A percentile compares a stretch with the other conserved stretches of the same genome.
phyloP scores from a whole-genome alignment of 2,329 filamentous ascomycete species.

The Hymenoscyphus albidus region DNA sequence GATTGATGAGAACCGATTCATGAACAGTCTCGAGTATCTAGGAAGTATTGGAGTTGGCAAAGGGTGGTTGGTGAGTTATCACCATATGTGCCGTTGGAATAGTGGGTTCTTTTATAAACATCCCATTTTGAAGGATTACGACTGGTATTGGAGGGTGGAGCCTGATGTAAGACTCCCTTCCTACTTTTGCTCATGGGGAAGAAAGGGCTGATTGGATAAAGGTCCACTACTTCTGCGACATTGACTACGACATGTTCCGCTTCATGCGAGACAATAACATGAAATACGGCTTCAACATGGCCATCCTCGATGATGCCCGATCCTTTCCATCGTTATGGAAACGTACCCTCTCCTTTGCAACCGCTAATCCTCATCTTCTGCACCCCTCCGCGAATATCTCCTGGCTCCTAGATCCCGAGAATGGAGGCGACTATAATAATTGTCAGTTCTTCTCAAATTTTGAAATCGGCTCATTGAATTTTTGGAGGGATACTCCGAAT shows the following conservation, averaged over 20 bases:
- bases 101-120: conserved; percentile 79
- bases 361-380: conserved; percentile 81
- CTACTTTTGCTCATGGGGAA: conserved; percentile 2
- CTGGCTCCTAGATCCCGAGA: conserved; percentile 78
- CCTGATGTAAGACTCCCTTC: conserved; percentile 47
- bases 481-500: conserved; percentile 83
- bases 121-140: conserved; percentile 58
- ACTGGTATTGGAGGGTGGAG: conserved; percentile 60
- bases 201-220: conserved; percentile 26
- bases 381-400: conserved; percentile 74
- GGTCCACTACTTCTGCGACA: conserved; percentile 53
- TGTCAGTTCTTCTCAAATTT: conserved; percentile 99
- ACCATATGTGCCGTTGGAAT: conserved; percentile 98
- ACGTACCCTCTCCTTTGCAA: conserved; percentile 85
- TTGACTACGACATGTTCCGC: conserved; percentile 82
- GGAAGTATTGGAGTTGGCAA: conserved; percentile 92
- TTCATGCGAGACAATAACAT: conserved; percentile 83
- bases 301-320: conserved; percentile 90
- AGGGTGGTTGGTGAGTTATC: conserved; percentile 90
- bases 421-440: conserved; percentile 85
- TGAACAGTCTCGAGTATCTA: conserved; percentile 88
- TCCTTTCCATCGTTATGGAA: conserved; percentile 93
- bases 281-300: conserved; percentile 75
- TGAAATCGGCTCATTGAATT: conserved; percentile 86
- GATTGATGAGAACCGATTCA: conserved; percentile 91